Evolutionary conservation across 2,329 filamentous ascomycete genomes (phyloP).

Genomic region (Neonectria faginata): DNA sequence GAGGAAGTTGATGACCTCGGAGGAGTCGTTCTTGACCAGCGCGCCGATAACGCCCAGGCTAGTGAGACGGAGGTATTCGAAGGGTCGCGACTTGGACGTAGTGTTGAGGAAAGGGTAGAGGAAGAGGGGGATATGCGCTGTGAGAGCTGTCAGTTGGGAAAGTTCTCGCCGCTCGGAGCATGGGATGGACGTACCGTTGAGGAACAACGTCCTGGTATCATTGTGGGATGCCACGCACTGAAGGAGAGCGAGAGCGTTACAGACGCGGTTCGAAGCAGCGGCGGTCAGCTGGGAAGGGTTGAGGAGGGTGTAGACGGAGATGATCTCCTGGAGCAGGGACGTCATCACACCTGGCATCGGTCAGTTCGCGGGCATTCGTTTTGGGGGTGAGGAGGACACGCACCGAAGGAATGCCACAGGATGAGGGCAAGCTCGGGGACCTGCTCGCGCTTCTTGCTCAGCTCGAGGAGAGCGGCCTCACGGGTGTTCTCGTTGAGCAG

Average conservation of each 20-base stretch:
- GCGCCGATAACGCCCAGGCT: conserved; percentile 97
- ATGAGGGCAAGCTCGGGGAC: conserved; percentile 96
- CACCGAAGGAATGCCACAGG: conserved; percentile 98
- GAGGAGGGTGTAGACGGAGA: conserved; percentile 95
- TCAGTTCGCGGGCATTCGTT: conserved; percentile 30
- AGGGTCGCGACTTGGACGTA: conserved; percentile 96
- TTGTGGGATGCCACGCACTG: conserved; percentile 98
- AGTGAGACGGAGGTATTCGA: conserved; percentile 96
- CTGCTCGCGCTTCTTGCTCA: conserved; percentile 99
- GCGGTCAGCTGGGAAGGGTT: conserved; percentile 98
- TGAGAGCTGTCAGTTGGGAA: conserved; percentile 32
- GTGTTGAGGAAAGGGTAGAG: conserved; percentile 99
- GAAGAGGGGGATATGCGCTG: conserved; percentile 97
- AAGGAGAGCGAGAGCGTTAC: conserved; percentile 93
- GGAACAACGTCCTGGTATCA: conserved; percentile 91
- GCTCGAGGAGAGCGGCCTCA: conserved; percentile 90
- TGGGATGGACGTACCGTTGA: conserved; percentile 77
- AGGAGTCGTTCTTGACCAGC: conserved; percentile 98
- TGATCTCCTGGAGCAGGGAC: conserved; percentile 96
- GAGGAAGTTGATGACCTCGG: conserved; percentile 98
- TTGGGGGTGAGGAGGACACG: conserved; percentile 47
- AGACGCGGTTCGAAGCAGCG: conserved; percentile 96
- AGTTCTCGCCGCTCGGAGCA: not conserved
- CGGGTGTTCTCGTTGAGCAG: conserved; percentile 87
- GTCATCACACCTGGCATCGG: conserved; percentile 89